Evolutionary conservation across 176 grass and related monocot genomes (phyloP).

Genomic region (Ampelocalamus luodianensis): DNA sequence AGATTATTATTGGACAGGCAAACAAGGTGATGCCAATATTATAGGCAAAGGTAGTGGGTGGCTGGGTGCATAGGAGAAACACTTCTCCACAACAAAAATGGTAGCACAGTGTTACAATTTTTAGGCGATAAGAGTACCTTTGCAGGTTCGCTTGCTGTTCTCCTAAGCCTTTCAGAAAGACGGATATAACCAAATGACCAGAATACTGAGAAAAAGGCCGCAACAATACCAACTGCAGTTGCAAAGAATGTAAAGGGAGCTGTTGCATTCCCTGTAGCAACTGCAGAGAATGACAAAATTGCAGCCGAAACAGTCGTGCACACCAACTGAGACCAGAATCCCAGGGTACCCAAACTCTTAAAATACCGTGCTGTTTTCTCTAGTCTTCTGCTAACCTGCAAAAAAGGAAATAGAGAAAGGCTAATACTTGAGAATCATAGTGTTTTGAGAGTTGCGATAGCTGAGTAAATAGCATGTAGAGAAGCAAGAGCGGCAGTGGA

Average conservation of each 20-base stretch:
- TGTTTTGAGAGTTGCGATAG: too few relatives aligned
- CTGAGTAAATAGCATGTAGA: background rate
- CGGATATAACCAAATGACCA: constrained; percentile 72
- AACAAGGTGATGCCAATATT: background rate
- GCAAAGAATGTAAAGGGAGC: constrained; percentile 70
- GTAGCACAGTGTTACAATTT: background rate
- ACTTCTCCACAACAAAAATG: background rate
- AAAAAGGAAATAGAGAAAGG: background rate
- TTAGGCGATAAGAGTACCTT: constrained; percentile 45
- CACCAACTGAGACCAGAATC: constrained; percentile 90
- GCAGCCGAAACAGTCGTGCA: constrained; percentile 77
- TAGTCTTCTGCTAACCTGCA: constrained; percentile 83
- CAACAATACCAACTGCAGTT: constrained; percentile 48
- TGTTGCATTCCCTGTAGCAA: constrained; percentile 70
- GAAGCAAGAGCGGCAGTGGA: background rate
- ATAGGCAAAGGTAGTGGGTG: background rate
- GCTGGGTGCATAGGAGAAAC: background rate
- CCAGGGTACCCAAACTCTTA: constrained; percentile 75
- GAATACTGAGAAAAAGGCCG: constrained; percentile 58
- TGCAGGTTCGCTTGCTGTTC: constrained; percentile 63
- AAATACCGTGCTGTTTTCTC: constrained; percentile 75
- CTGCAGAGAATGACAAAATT: constrained; percentile 74
- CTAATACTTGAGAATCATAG: too few relatives aligned
- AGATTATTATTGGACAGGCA: background rate
- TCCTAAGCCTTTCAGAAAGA: constrained; percentile 60